Conservation (phyloP, 768 basidiomycete genomes). For the Lactifluus volemus region DNA sequence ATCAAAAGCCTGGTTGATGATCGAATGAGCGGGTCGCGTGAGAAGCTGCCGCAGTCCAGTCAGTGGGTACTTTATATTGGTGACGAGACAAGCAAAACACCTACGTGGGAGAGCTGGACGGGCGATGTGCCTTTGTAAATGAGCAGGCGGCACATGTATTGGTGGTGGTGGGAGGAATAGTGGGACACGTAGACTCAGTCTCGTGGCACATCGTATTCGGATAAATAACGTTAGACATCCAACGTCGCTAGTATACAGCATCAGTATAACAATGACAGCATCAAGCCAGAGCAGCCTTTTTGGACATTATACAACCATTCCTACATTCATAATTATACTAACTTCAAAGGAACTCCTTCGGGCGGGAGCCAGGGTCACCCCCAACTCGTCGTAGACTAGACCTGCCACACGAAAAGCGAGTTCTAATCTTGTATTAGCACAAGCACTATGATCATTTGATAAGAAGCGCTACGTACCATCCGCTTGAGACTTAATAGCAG, state of each 20-base stretch:
- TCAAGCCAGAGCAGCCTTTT: neutral
- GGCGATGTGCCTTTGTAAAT: conserved; percentile 95
- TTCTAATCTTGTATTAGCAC: conserved; percentile 36
- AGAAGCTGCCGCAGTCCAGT: conserved; percentile 56
- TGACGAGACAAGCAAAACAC: neutral
- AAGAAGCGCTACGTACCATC: conserved; percentile 53
- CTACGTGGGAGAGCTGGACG: conserved; percentile 80
- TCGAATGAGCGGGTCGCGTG: conserved; percentile 89
- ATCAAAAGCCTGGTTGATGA: conserved; percentile 97
- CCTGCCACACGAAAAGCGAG: conserved; percentile 82
- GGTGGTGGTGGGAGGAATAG: no score
- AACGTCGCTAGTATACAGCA: neutral
- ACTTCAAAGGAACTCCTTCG: conserved; percentile 63
- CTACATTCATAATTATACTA: neutral
- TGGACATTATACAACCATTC: conserved; percentile 9
- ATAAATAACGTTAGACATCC: neutral
- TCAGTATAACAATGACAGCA: neutral
- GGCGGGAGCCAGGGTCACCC: conserved; percentile 68
- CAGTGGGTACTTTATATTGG: neutral
- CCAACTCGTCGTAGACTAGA: conserved; percentile 77
- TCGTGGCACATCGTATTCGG: neutral
- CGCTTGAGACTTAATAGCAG: conserved; percentile 58
- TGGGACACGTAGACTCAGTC: no score
- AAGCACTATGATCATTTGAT: neutral
- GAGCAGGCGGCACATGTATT: conserved; percentile 75